Evolutionary conservation across 768 basidiomycete species (phyloP).

Genomic region (Tricholoma hemisulphureum): DNA sequence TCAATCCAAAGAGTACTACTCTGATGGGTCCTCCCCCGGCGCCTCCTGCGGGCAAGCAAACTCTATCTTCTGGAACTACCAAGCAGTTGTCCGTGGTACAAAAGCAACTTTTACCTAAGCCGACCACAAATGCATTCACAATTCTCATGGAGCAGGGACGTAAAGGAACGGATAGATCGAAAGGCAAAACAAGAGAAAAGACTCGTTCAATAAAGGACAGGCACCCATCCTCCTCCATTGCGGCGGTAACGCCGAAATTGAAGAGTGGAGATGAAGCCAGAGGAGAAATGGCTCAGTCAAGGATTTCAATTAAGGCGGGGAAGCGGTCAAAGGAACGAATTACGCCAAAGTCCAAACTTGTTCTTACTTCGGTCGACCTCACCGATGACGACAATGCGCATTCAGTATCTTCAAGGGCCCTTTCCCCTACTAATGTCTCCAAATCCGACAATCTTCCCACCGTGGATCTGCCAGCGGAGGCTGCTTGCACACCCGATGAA

Average conservation of each 20-base stretch:
- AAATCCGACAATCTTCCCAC: not conserved
- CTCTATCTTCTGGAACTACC: constrained; percentile 2
- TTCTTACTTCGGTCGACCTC: constrained; percentile 16
- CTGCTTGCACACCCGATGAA: not conserved
- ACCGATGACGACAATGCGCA: not conserved
- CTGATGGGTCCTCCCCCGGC: constrained; percentile 19
- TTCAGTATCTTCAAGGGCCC: not conserved
- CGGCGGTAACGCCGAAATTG: constrained; percentile 6
- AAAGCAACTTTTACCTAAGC: not conserved
- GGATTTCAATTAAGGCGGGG: constrained; percentile 32
- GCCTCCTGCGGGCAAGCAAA: not conserved
- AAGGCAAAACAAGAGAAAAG: constrained; percentile 25
- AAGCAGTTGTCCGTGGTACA: constrained; percentile 11
- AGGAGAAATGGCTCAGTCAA: constrained; percentile 21
- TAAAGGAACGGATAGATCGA: constrained; percentile 13
- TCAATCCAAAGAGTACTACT: constrained; percentile 4
- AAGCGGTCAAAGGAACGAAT: constrained; percentile 31
- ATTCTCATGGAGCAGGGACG: constrained; percentile 31
- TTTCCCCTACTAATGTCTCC: not conserved
- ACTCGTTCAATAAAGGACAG: constrained; percentile 7
- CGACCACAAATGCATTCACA: constrained; percentile 29
- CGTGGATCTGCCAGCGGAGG: not conserved
- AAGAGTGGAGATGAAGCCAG: constrained; percentile 2
- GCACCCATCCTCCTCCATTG: constrained; percentile 4
- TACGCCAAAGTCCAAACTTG: constrained; percentile 29